Percentiles rank a stretch among this genome's conserved stretches.
Evolutionary conservation across 768 basidiomycete genomes (phyloP).

Genomic region (Russula griseocarnosa): DNA sequence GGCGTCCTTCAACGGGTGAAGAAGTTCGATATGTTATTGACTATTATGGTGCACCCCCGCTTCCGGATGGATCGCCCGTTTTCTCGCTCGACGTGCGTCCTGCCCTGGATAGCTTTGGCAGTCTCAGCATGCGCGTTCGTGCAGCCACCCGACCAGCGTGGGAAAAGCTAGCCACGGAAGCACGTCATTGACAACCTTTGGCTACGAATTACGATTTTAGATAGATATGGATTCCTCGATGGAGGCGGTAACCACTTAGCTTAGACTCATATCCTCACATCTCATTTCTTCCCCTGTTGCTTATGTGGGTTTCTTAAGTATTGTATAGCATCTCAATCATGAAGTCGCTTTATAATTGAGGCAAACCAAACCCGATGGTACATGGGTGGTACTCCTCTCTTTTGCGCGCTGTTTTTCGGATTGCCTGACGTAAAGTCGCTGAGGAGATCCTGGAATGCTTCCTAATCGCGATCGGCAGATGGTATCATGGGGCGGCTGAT

Average conservation of each 20-base stretch:
- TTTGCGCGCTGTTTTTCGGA: background rate
- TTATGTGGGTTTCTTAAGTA: slow-evolving; percentile 3
- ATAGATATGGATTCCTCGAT: slow-evolving; percentile 8
- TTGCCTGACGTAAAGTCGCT: background rate
- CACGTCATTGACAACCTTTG: slow-evolving; percentile 12
- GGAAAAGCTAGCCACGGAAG: slow-evolving; percentile 5
- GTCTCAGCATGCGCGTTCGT: slow-evolving; percentile 54
- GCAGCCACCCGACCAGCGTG: slow-evolving; percentile 32
- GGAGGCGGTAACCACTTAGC: slow-evolving; percentile 3
- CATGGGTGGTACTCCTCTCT: background rate
- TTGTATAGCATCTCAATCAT: slow-evolving; percentile 11
- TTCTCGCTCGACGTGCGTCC: slow-evolving; percentile 95
- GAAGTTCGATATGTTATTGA: too few relatives aligned
- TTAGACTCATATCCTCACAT: slow-evolving; percentile 5
- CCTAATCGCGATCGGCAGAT: background rate
- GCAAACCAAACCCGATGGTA: background rate
- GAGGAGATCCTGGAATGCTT: too few relatives aligned
- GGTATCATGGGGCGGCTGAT: background rate
- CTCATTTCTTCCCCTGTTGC: background rate
- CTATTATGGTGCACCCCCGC: slow-evolving; percentile 92
- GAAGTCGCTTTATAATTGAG: background rate
- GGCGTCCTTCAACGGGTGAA: too few relatives aligned
- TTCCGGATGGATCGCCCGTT: slow-evolving; percentile 87
- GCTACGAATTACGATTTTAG: background rate
- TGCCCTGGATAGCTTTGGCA: slow-evolving; percentile 79